phyloP scores from a whole-genome alignment of 2,329 filamentous ascomycete genomes.

The Pseudonectria foliicola region DNA sequence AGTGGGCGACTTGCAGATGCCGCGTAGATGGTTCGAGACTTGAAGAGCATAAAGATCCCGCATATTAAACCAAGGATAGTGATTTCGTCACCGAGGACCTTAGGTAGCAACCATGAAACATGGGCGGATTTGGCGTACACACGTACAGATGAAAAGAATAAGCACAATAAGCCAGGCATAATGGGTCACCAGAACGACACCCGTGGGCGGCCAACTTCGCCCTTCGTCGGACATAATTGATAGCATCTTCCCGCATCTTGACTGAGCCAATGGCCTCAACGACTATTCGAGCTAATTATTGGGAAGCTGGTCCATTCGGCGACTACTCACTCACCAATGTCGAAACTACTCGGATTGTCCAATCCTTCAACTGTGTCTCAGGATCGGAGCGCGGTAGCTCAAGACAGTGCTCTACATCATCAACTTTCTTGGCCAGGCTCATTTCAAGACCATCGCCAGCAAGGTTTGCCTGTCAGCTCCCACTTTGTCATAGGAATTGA shows the following conservation, averaged over 20 bases:
- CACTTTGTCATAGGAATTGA: slow-evolving; percentile 57
- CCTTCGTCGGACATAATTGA: slow-evolving; percentile 64
- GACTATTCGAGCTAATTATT: slow-evolving; percentile 28
- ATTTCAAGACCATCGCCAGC: slow-evolving; percentile 65
- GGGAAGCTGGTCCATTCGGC: neutral
- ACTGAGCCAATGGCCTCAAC: slow-evolving; percentile 64
- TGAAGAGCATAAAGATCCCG: slow-evolving; percentile 65
- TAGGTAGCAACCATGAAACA: slow-evolving; percentile 62
- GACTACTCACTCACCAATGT: slow-evolving; percentile 43
- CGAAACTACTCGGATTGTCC: slow-evolving; percentile 65
- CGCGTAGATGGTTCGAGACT: slow-evolving; percentile 11
- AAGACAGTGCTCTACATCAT: slow-evolving; percentile 47
- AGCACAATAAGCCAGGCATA: no score
- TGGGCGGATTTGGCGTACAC: slow-evolving; percentile 58
- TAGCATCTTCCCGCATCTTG: slow-evolving; percentile 62
- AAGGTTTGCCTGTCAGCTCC: slow-evolving; percentile 62
- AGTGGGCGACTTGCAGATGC: slow-evolving; percentile 1
- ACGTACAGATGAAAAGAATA: slow-evolving; percentile 23
- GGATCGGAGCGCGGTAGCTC: slow-evolving; percentile 48
- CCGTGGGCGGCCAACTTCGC: slow-evolving; percentile 66
- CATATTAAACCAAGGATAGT: slow-evolving; percentile 68
- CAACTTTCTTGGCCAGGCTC: slow-evolving; percentile 55
- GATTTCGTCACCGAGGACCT: slow-evolving; percentile 64
- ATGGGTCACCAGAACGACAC: no score
- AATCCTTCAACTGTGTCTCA: slow-evolving; percentile 50